Conservation (phyloP, 345 rosid genomes). For the Aurinia saxatilis region DNA sequence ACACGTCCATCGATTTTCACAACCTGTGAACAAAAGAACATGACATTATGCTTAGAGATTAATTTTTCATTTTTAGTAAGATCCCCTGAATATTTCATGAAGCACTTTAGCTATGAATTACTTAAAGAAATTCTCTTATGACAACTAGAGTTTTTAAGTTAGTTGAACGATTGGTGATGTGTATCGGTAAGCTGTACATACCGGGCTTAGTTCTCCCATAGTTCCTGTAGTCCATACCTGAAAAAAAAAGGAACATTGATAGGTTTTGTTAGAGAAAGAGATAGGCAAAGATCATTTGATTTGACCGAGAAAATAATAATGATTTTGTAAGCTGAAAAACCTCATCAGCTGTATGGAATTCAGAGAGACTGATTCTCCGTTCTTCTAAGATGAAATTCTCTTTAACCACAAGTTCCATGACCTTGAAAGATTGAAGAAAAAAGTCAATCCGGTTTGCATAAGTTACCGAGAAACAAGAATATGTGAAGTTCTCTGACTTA, state of each 20-base stretch:
- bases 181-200: conserved; percentile 19
- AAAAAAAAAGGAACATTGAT: neutral
- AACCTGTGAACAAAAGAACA: conserved; percentile 30
- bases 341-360: conserved; percentile 90
- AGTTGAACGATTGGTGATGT: neutral
- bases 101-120: neutral
- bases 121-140: neutral
- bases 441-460: neutral
- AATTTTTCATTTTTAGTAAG: neutral
- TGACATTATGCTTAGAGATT: neutral
- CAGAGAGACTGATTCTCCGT: conserved; percentile 69
- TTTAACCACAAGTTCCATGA: conserved; percentile 72
- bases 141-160: neutral
- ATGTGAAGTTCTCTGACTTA: conserved; percentile 22
- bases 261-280: neutral
- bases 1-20: conserved; percentile 66
- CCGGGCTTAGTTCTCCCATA: conserved; percentile 89
- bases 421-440: conserved; percentile 40
- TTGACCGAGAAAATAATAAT: neutral
- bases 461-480: neutral
- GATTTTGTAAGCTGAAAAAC: conserved; percentile 22
- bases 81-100: neutral
- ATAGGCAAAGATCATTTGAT: neutral
- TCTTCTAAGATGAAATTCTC: conserved; percentile 58
- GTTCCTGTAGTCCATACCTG: conserved; percentile 95